Conservation (phyloP, 495 filamentous ascomycete species). For the Clavariopsis aquatica region DNA sequence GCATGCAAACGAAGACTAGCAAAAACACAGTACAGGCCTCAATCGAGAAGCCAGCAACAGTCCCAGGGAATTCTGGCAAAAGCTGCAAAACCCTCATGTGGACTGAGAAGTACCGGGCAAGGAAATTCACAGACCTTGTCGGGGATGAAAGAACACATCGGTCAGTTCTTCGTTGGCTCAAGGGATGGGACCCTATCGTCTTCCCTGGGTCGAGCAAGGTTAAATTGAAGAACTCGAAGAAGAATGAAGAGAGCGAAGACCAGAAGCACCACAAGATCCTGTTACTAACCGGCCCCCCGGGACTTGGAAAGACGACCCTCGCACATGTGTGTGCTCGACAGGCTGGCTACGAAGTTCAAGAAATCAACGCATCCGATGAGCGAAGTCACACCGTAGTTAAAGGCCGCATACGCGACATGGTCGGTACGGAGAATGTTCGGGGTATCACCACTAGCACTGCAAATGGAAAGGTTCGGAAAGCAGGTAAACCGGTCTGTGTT, state of each 20-base stretch:
- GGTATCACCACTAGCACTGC: conserved; percentile 68
- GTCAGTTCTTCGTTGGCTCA: conserved; percentile 88
- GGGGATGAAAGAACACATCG: conserved; percentile 95
- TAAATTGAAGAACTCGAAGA: conserved; percentile 52
- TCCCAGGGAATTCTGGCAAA: conserved; percentile 12
- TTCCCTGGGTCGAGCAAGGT: conserved; percentile 70
- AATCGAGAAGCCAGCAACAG: conserved; percentile 30
- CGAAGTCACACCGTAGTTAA: conserved; percentile 78
- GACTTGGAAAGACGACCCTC: conserved; percentile 92
- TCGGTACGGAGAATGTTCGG: conserved; percentile 90
- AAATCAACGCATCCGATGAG: conserved; percentile 85
- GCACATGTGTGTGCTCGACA: conserved; percentile 95
- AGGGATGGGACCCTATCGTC: conserved; percentile 88
- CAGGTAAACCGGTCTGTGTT: conserved; percentile 86
- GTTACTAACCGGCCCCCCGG: conserved; percentile 85
- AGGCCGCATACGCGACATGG: conserved; percentile 80
- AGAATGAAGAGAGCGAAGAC: conserved; percentile 56
- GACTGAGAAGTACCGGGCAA: conserved; percentile 68
- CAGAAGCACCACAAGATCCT: conserved; percentile 80
- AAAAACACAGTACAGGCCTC: conserved; percentile 20
- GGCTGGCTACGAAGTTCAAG: conserved; percentile 91
- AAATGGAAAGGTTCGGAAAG: conserved; percentile 64
- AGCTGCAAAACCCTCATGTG: conserved; percentile 42
- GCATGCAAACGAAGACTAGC: background rate
- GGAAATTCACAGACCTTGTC: conserved; percentile 86